Evolutionary conservation across 2,329 filamentous ascomycete genomes (phyloP), one percentile per base, ranked within the genome.

Genomic region (Claviceps citrina): DNA sequence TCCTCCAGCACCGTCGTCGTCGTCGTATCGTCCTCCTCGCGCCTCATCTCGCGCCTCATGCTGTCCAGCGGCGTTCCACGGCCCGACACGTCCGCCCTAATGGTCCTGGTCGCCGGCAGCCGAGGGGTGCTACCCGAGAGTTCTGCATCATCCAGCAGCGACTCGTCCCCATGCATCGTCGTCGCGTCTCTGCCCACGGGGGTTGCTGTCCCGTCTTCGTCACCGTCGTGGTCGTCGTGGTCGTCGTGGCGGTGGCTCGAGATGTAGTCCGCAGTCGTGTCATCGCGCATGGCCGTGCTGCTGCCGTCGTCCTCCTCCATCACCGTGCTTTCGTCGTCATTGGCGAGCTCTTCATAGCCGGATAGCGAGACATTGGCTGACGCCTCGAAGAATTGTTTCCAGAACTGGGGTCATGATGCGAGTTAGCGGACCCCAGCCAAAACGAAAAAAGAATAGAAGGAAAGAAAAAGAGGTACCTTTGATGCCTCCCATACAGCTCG

Each of bases 321-420:
- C 1, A 54, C 63, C 36, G 59, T 65, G 42, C 54, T 70, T 52
- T 72, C 75, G n/a, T 81, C 78, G 39, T 73, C 76, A 40, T 81
- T 78, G 12, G 75, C 75, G 18, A 78, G 70, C 54, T 93, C 87
- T 56, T 94, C 89, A 59, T 98, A 95, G 22, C 87, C 86, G 0
- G 86, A 94, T 9, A 98, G 73, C 9, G 89, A 94, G 20, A 98
- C 89, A 54, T 98, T 96, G 57, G 91, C 91, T 36, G 87, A 94
- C 27, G 91, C 86, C 64, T 98, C 91, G 62, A 98, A 98, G 67
- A 98, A 98, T 66, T 96, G 87, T 63, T 98, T 98, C 91, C 91
- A 98, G 63, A 98, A 98, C 83, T 93, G 30, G 15, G 10, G 4
- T n/a, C n/a, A n/a, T n/a, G n/a, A n/a, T n/a, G n/a, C n/a, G n/a